phyloP scores from a whole-genome alignment of 202 grass and related monocot genomes.

The Schoenoplectus triqueter region DNA sequence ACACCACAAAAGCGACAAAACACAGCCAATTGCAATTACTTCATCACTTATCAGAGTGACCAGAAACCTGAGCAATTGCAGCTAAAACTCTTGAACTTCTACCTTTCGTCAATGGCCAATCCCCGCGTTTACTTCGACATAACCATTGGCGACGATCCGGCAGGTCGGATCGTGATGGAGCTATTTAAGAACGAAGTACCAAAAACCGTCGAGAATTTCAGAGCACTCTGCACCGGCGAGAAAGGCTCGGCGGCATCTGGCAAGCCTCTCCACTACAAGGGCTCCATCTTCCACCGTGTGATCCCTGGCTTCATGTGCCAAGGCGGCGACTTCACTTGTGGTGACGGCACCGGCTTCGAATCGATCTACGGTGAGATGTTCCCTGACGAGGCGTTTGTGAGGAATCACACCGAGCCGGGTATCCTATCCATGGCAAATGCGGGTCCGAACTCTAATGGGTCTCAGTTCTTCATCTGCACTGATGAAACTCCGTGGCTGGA shows the following conservation, averaged over 20 bases:
- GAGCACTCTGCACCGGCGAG: constrained; percentile 43
- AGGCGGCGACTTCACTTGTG: constrained; percentile 19
- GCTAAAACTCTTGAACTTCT: neutral
- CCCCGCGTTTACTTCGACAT: constrained; percentile 46
- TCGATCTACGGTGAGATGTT: constrained; percentile 49
- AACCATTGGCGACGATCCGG: constrained; percentile 28
- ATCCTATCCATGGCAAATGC: constrained; percentile 47
- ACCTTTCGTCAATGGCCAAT: constrained; percentile 1
- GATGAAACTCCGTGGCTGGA: constrained; percentile 37
- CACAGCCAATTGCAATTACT: neutral
- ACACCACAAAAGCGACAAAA: neutral
- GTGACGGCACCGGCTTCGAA: constrained; percentile 42
- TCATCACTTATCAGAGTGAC: neutral
- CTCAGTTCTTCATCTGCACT: constrained; percentile 49
- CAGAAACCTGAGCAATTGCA: neutral
- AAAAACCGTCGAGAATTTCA: constrained; percentile 45
- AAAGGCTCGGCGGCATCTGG: constrained; percentile 31
- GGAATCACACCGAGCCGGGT: constrained; percentile 34
- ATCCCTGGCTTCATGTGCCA: constrained; percentile 48
- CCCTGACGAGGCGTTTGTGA: constrained; percentile 42
- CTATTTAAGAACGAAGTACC: constrained; percentile 38
- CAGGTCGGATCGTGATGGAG: constrained; percentile 47
- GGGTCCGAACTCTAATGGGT: constrained; percentile 38
- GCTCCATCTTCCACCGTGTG: constrained; percentile 43
- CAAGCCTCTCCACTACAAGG: constrained; percentile 52